A percentile compares a stretch with the other conserved stretches of the same genome.
Conservation (phyloP, 306 rosid genomes). For the Corylus heterophylla region DNA sequence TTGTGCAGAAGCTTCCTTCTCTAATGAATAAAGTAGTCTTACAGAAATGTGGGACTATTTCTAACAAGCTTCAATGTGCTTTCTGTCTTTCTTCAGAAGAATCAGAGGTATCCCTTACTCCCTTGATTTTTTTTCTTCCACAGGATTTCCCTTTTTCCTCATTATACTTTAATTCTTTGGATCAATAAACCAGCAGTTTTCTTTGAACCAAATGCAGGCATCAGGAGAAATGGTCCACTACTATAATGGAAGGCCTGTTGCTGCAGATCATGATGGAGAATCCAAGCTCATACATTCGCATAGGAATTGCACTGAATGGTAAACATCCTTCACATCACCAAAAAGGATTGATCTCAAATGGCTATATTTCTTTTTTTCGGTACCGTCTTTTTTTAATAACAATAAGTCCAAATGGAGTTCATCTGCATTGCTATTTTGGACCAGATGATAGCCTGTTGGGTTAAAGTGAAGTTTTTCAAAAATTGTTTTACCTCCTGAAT, state of each 20-base stretch:
- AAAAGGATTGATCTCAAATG: background rate
- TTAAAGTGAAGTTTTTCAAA: background rate
- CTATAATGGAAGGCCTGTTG: conserved; percentile 56
- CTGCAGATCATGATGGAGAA: conserved; percentile 50
- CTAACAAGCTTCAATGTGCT: conserved; percentile 48
- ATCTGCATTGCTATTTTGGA: background rate
- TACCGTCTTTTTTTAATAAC: background rate
- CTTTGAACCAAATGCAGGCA: conserved; percentile 50
- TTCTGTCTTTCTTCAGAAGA: conserved; percentile 83
- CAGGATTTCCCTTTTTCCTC: background rate
- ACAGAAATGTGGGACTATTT: conserved; percentile 49
- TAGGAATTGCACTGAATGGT: conserved; percentile 91
- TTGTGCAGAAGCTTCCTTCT: conserved; percentile 35
- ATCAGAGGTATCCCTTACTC: conserved; percentile 60
- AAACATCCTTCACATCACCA: conserved; percentile 17
- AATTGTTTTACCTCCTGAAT: background rate
- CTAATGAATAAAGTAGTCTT: conserved; percentile 30
- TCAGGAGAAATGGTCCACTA: conserved; percentile 75
- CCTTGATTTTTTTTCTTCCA: conserved; percentile 8
- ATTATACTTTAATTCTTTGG: conserved; percentile 4
- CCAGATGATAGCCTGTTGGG: background rate
- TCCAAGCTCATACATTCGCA: conserved; percentile 78
- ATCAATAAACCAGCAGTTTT: conserved; percentile 6
- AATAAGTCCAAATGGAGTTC: background rate
- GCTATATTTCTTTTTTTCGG: background rate